phyloP scores from a whole-genome alignment of 2,329 filamentous ascomycete species.

The Exophiala sp. region DNA sequence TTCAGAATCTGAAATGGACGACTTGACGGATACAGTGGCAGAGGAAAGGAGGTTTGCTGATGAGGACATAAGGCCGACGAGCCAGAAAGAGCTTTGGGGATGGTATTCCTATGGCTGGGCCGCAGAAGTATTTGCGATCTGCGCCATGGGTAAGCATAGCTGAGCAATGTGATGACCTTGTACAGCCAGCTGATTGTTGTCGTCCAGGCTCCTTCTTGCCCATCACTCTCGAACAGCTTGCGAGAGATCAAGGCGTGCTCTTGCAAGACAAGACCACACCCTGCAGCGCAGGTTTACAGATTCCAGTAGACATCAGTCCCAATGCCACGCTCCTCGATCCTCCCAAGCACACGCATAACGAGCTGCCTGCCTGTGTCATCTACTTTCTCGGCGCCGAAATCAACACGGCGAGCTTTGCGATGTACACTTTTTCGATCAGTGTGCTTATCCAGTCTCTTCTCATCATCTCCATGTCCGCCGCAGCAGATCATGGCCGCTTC shows the following conservation, averaged over 20 bases:
- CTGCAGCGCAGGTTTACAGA: constrained; percentile 58
- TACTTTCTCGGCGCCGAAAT: constrained; percentile 75
- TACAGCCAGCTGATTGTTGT: constrained; percentile 1
- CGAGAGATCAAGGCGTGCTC: constrained; percentile 83
- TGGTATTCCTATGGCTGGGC: constrained; percentile 98
- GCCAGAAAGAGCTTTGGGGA: constrained; percentile 75
- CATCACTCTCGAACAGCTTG: constrained; percentile 87
- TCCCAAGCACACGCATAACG: constrained; percentile 18
- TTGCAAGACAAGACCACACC: constrained; percentile 68
- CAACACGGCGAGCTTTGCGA: constrained; percentile 94
- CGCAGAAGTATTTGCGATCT: constrained; percentile 92
- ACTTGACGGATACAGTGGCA: constrained; percentile 26
- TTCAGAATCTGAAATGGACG: constrained; percentile 35
- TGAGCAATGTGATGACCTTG: constrained; percentile 19
- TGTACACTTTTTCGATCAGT: constrained; percentile 95
- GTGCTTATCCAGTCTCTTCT: constrained; percentile 82
- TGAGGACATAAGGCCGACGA: constrained; percentile 85
- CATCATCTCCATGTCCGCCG: constrained; percentile 93
- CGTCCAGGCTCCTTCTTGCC: constrained; percentile 80
- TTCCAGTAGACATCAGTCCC: constrained; percentile 30
- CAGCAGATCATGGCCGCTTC: constrained; percentile 88
- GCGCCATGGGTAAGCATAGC: constrained; percentile 59
- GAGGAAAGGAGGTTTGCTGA: constrained; percentile 58
- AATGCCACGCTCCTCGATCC: constrained; percentile 26
- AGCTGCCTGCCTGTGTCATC: constrained; percentile 59